A percentile compares a stretch with the other conserved stretches of the same genome.
phyloP scores from a whole-genome alignment of 306 rosid genomes.

The Pyrus communis region DNA sequence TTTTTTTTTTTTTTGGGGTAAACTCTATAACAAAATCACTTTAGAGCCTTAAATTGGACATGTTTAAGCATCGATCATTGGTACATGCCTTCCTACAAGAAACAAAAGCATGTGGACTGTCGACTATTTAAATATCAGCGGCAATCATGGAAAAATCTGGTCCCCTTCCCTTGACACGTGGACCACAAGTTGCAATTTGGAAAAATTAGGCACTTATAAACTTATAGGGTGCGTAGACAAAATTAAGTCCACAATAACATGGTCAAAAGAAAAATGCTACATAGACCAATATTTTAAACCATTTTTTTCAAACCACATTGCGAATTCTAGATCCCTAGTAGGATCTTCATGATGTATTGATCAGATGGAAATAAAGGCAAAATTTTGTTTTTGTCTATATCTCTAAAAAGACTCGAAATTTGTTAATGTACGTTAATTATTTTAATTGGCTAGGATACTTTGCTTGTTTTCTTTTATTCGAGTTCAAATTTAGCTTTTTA shows the following conservation, averaged over 20 bases:
- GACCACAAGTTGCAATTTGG: background rate
- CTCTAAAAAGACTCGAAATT: background rate
- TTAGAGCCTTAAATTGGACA: background rate
- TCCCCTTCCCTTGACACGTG: background rate
- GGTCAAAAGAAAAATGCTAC: background rate
- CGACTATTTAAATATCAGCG: background rate
- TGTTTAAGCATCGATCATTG: background rate
- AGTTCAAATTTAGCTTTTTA: too few species aligned
- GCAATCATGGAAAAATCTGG: background rate
- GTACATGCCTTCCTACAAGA: background rate
- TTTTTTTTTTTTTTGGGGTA: too few species aligned
- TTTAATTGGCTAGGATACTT: background rate
- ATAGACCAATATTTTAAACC: too few species aligned
- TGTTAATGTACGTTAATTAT: background rate
- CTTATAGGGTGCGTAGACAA: background rate
- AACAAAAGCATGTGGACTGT: background rate
- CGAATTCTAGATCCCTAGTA: background rate
- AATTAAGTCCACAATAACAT: background rate
- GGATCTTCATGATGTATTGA: background rate
- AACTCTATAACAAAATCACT: too few species aligned
- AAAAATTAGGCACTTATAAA: background rate
- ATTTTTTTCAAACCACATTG: background rate
- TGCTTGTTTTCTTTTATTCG: too few species aligned
- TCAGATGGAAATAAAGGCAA: background rate
- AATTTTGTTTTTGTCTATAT: background rate